phyloP scores from a whole-genome alignment of 2,329 filamentous ascomycete genomes.

The Ophiostoma novo-ulmi region DNA sequence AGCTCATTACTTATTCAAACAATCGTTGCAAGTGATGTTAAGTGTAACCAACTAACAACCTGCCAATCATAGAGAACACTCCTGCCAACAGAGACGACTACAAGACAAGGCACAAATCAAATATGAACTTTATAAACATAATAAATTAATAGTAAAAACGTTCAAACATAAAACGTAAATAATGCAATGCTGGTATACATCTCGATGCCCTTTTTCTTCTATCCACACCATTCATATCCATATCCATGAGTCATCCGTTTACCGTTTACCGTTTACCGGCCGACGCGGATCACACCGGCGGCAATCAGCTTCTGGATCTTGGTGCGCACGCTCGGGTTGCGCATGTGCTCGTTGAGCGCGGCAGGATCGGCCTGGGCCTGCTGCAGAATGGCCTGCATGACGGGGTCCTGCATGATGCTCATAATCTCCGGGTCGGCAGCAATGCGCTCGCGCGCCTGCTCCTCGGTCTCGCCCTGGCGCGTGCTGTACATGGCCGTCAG shows the following conservation, averaged over 20 bases:
- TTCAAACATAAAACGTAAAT: background rate
- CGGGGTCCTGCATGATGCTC: slow-evolving; percentile 84
- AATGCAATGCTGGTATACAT: slow-evolving; percentile 10
- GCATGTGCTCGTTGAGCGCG: slow-evolving; percentile 95
- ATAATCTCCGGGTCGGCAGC: slow-evolving; percentile 92
- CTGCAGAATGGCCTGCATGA: slow-evolving; percentile 96
- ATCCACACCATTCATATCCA: background rate
- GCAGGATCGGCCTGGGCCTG: slow-evolving; percentile 92
- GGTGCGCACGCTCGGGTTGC: slow-evolving; percentile 74
- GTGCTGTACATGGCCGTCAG: slow-evolving; percentile 83
- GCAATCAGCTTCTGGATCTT: slow-evolving; percentile 95
- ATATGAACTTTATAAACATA: background rate
- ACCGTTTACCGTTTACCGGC: slow-evolving; percentile 24
- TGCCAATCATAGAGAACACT: background rate
- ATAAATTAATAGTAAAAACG: background rate
- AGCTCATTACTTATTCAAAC: slow-evolving; percentile 1
- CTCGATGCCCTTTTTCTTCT: background rate
- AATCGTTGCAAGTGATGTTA: background rate
- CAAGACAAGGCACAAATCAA: background rate
- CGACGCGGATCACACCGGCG: slow-evolving; percentile 79
- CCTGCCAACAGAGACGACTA: no score
- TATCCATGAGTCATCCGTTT: background rate
- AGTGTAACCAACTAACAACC: no score
- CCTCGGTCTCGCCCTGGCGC: slow-evolving; percentile 90
- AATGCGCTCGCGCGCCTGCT: slow-evolving; percentile 88